Evolutionary conservation across 352 stramenopile species (phyloP).

Genomic region (Pythium phragmiticola): DNA sequence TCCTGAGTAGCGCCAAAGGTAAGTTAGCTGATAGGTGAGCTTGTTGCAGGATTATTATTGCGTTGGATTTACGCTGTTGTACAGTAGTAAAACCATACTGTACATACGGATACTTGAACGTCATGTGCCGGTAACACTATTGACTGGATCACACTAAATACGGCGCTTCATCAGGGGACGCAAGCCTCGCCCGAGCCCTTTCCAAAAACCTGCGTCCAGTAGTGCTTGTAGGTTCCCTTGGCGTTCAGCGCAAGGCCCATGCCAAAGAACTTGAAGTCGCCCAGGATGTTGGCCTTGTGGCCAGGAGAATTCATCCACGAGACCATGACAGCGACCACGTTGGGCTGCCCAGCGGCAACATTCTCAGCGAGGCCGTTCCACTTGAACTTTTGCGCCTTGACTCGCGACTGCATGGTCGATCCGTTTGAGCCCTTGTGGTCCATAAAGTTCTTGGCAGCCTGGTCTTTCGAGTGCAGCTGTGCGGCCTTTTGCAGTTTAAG

Average conservation of each 20-base stretch:
- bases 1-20: no score
- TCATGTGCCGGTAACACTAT: no score
- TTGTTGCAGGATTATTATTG: no score
- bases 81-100: no score
- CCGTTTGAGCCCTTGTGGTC: conserved; percentile 22
- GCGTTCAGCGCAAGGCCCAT: conserved; percentile 49
- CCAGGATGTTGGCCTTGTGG: conserved; percentile 50
- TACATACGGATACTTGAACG: no score
- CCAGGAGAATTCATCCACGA: conserved; percentile 54
- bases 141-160: no score
- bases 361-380: conserved; percentile 45
- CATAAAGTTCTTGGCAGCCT: conserved; percentile 28
- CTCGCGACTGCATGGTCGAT: conserved; percentile 17
- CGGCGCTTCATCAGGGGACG: conserved; percentile 7
- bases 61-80: no score
- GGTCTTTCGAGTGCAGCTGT: conserved; percentile 29
- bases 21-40: no score
- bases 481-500: conserved; percentile 25
- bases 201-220: conserved; percentile 67
- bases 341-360: conserved; percentile 41
- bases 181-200: conserved; percentile 30
- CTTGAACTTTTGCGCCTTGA: conserved; percentile 27
- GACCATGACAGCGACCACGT: conserved; percentile 38
- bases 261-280: conserved; percentile 34
- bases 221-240: conserved; percentile 38